These are phyloP conservation scores for Euphorbia peplus DNA, from an alignment of 345 rosid species.

Conservation along the genomic window DNA sequence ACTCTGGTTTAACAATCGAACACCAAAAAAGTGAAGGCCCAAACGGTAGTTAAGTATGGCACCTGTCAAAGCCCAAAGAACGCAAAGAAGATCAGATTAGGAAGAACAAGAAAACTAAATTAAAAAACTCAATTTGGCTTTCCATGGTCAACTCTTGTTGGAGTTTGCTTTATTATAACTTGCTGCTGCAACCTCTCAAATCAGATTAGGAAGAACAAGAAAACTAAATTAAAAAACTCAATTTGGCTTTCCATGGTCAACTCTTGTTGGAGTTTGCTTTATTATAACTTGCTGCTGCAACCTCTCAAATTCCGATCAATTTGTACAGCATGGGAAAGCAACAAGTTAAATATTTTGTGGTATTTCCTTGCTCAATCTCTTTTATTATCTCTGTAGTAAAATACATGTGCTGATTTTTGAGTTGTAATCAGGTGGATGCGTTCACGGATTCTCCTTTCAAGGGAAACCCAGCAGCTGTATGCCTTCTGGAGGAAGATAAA, in stretches of 20 bases:
- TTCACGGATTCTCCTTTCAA: slow-evolving; percentile 67
- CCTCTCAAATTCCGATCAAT: no score
- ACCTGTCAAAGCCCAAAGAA: no score
- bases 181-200: background rate
- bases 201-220: no score
- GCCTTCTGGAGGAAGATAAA: slow-evolving; percentile 58
- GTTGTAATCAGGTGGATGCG: slow-evolving; percentile 54
- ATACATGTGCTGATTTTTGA: background rate
- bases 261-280: background rate
- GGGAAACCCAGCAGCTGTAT: slow-evolving; percentile 87
- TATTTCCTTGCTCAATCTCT: slow-evolving; percentile 4
- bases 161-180: background rate
- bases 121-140: background rate
- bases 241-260: background rate
- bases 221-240: no score
- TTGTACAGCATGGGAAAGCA: background rate
- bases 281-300: background rate
- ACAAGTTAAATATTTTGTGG: slow-evolving; percentile 19
- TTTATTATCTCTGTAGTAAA: background rate
- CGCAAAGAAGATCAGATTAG: no score
- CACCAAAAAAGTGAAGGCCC: no score
- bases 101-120: no score
- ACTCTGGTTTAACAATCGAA: no score
- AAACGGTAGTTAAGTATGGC: no score
- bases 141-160: background rate